Evolutionary conservation across 108 stramenopile species (phyloP), one percentile per base, ranked within the genome.

Genomic region (Epithemia pelagica): DNA sequence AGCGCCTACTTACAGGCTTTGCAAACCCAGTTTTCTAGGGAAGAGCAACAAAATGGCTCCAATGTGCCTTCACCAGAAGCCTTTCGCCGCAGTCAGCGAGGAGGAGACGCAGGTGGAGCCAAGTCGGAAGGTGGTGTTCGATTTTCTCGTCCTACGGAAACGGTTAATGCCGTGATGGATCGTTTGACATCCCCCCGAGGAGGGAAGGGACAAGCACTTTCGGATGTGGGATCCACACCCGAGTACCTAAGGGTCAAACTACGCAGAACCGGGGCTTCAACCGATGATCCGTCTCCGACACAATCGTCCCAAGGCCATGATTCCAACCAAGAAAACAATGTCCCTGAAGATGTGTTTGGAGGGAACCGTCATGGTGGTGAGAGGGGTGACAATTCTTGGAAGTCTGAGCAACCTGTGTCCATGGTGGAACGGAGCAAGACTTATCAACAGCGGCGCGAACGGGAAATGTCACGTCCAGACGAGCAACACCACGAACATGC

Each of bases 371-470:
- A 46, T 15, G n/a, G n/a, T n/a, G n/a, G n/a, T n/a, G n/a, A n/a
- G n/a, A n/a, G n/a, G n/a, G n/a, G n/a, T n/a, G n/a, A n/a, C n/a
- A 46, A 46, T 15, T 10, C 10, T 15, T 15, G 10, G 10, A 46
- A 46, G 15, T n/a, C n/a, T n/a, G 37, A 10, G 37, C 37, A 46
- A 46, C 37, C 37, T 10, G 10, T 10, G 5, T 46, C 37, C 15
- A 10, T 46, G 37, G 15, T 46, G 37, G 37, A 46, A 46, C 37
- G 37, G 37, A 46, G 15, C 37, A 46, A 46, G 37, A 46, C 37
- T n/a, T 57, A 19, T 57, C 56, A 21, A 27, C 15, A 57, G 7
- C 56, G 56, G 26, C 22, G 56, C 27, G 67, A 75, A 64, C 58
- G 59, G 26, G 61, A 66, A 58, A 15, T 10, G 15, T 15, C 5